Base-by-base conservation (phyloP, 2,329 filamentous ascomycete genomes). In the Pyrenophora teres region DNA sequence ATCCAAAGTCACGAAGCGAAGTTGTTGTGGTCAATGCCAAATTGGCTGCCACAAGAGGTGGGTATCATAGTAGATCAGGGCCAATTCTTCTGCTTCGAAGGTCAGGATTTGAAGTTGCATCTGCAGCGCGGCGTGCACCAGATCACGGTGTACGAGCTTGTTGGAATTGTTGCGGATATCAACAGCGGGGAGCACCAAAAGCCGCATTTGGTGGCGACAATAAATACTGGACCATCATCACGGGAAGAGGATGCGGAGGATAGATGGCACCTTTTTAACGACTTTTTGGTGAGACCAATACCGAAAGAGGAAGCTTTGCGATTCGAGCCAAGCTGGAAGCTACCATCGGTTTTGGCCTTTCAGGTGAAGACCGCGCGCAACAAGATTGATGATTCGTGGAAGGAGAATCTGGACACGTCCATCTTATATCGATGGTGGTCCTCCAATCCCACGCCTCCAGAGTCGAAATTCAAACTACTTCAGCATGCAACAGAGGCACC, bases 231-330 rank as follows among this genome's bases (percentile, higher is more conserved):
- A 10, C 85, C 90, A 44, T 85, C 89, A 0, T 84, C 85, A 47
- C 78, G 81, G 0, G 79, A 83, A 36, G 71, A 82, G 0, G 81
- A 84, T 1, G 78, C 77, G 3, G 81, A 85, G 57, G 87, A 84
- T 65, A 87, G 88, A 63, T 99, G 95, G 95, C 91, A 97, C 74
- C 76, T 99, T 1, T 97, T 99, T 78, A 99, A 99, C 64, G 94
- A 99, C 74, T 99, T 99, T 67, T 77, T 96, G 31, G 95, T 99
- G 18, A 85, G 89, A 10, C 86, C 88, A 8, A 84, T 96, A 13
- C 84, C 87, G 27, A 83, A 84, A 23, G 87, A 92, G 55, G 93
- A 99, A 70, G 95, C 93, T 0, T 79, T 97, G 15, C 86, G 88
- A 19, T 99, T 97, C 73, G 92, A 93, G 56, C 85, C 91, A 3